These are phyloP conservation scores for Psilocybe mexicana DNA, from an alignment of 1,284 basidiomycete species.

Conservation along the genomic window DNA sequence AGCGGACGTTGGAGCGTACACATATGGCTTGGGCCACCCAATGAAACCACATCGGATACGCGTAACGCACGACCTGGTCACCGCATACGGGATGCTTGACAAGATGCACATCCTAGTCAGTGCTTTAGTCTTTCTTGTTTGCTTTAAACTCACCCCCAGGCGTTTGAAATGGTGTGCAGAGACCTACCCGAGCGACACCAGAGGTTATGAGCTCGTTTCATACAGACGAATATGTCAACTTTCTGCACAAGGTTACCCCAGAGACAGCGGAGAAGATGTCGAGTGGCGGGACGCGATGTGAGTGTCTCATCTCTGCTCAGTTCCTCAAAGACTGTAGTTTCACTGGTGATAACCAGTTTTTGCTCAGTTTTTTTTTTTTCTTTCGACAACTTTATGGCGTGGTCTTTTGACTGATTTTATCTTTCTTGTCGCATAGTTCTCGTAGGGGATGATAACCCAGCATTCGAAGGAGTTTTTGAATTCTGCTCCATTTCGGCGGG, in stretches of 20 bases:
- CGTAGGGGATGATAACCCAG: slow-evolving; percentile 93
- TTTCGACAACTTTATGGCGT: background rate
- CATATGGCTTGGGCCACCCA: slow-evolving; percentile 86
- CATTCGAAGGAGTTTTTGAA: slow-evolving; percentile 96
- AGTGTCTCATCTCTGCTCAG: slow-evolving; percentile 30
- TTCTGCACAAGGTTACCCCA: slow-evolving; percentile 85
- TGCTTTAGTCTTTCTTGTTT: slow-evolving; percentile 5
- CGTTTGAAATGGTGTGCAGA: slow-evolving; percentile 41
- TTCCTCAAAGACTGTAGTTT: too few relatives aligned
- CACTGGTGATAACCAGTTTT: too few relatives aligned
- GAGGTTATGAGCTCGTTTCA: slow-evolving; percentile 92
- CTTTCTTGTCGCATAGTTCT: slow-evolving; percentile 55
- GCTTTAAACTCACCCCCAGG: background rate
- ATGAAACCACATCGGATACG: slow-evolving; percentile 97
- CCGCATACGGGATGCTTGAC: slow-evolving; percentile 87
- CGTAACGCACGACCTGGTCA: slow-evolving; percentile 90
- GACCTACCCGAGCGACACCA: slow-evolving; percentile 78
- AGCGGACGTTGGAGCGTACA: slow-evolving; percentile 83
- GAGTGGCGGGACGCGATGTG: slow-evolving; percentile 81
- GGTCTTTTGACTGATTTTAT: slow-evolving; percentile 4
- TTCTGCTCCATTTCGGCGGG: slow-evolving; percentile 97
- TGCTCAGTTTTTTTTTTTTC: background rate
- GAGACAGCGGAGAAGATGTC: slow-evolving; percentile 87
- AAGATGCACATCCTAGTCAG: slow-evolving; percentile 90
- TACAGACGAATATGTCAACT: slow-evolving; percentile 97